A percentile compares a stretch with the other conserved stretches of the same genome.
Conservation (phyloP, 805 yeast species). For the Saturnispora quitensis region DNA sequence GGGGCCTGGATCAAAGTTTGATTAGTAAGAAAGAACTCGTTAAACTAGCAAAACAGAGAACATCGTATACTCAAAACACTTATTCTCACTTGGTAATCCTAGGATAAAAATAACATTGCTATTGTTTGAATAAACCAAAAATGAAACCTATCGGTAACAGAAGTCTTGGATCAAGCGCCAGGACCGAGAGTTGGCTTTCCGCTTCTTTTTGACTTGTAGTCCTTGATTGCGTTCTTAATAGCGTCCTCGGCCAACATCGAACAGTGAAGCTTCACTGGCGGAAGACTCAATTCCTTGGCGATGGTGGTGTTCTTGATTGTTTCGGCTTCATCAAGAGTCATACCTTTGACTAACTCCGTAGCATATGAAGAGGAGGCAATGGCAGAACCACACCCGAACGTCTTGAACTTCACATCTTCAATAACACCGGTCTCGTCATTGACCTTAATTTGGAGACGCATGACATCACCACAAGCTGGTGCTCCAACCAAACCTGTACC, state of each 20-base stretch:
- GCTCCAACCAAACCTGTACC: conserved; percentile 99
- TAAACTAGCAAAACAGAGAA: not conserved
- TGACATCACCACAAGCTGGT: conserved; percentile 99
- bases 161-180: conserved; percentile 27
- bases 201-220: conserved; percentile 76
- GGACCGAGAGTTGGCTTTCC: conserved; percentile 55
- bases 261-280: conserved; percentile 96
- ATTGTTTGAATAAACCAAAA: not conserved
- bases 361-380: conserved; percentile 94
- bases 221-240: conserved; percentile 93
- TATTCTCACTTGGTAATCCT: not conserved
- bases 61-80: not conserved
- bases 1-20: not conserved
- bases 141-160: not conserved
- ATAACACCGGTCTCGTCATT: conserved; percentile 84
- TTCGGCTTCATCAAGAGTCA: conserved; percentile 88
- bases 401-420: conserved; percentile 92
- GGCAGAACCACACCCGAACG: conserved; percentile 99
- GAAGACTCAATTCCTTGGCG: conserved; percentile 88
- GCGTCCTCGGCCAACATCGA: conserved; percentile 99
- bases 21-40: not conserved
- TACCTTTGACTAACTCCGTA: conserved; percentile 92
- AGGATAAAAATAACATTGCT: not conserved
- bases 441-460: conserved; percentile 93
- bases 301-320: conserved; percentile 87